These are phyloP conservation scores for Alternaria triticimaculans DNA, from an alignment of 2,329 filamentous ascomycete species.

Conservation along the genomic window DNA sequence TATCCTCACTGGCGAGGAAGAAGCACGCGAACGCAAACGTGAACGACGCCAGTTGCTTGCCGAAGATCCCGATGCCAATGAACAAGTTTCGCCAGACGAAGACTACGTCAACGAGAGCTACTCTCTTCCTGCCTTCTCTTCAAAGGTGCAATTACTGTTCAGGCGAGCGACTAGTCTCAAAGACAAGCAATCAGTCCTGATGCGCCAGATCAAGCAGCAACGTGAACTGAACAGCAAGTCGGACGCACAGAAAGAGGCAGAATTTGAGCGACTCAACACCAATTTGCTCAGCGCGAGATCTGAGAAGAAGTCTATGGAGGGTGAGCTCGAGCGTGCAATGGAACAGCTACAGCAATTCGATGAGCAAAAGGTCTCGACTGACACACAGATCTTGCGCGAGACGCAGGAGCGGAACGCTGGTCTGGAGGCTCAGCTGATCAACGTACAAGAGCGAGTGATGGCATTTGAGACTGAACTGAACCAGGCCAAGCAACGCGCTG, in stretches of 20 bases:
- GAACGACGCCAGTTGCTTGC: conserved; percentile 45
- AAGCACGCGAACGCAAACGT: conserved; percentile 48
- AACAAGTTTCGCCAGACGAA: conserved; percentile 67
- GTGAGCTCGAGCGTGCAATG: conserved; percentile 46
- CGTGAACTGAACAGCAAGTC: conserved; percentile 90
- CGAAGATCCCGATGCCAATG: conserved; percentile 66
- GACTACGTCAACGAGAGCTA: conserved; percentile 67
- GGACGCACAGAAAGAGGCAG: conserved; percentile 60
- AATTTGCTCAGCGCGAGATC: conserved; percentile 47
- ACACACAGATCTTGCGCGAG: conserved; percentile 31
- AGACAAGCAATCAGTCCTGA: conserved; percentile 87
- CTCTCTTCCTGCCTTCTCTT: conserved; percentile 76
- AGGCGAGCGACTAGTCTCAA: conserved; percentile 76
- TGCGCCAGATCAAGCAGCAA: conserved; percentile 94
- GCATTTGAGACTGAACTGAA: conserved; percentile 40
- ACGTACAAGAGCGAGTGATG: conserved; percentile 43
- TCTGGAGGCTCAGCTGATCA: conserved; percentile 41
- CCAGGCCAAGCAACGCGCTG: conserved; percentile 33
- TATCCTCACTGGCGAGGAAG: conserved; percentile 53
- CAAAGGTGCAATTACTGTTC: conserved; percentile 80
- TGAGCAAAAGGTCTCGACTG: conserved; percentile 27
- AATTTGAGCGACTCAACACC: conserved; percentile 51
- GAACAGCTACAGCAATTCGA: conserved; percentile 40
- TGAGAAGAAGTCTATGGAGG: conserved; percentile 45
- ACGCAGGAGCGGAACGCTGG: conserved; percentile 42